These are phyloP conservation scores for Lyophyllum shimeji DNA, from an alignment of 768 basidiomycete genomes.

Conservation along the genomic window DNA sequence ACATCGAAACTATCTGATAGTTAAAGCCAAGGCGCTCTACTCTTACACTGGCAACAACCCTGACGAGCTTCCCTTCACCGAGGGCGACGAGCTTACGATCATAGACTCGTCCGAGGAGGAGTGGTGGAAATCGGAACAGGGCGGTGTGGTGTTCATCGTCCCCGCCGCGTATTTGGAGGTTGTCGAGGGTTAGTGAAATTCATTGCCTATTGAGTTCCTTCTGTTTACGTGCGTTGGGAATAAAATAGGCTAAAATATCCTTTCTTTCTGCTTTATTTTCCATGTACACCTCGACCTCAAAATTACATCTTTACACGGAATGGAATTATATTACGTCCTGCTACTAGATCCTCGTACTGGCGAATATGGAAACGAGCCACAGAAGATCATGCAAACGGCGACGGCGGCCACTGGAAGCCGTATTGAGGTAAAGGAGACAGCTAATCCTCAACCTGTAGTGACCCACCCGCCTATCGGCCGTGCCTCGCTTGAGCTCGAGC, in stretches of 20 bases:
- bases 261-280: conserved; percentile 56
- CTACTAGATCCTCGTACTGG: conserved; percentile 4
- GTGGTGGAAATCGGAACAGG: conserved; percentile 96
- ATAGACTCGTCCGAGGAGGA: conserved; percentile 82
- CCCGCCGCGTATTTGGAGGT: conserved; percentile 90
- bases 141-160: conserved; percentile 84
- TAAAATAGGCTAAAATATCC: conserved; percentile 78
- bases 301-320: conserved; percentile 31
- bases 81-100: conserved; percentile 76
- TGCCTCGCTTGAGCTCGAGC: conserved; percentile 8
- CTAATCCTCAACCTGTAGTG: neutral
- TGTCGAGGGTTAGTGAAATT: conserved; percentile 82
- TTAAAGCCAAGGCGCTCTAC: conserved; percentile 78
- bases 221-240: conserved; percentile 55
- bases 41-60: conserved; percentile 65
- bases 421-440: conserved; percentile 1
- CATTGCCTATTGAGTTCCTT: conserved; percentile 52
- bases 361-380: neutral
- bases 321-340: conserved; percentile 20
- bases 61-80: conserved; percentile 85
- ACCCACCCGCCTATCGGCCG: conserved; percentile 1
- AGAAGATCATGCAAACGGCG: neutral
- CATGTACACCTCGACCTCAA: conserved; percentile 39
- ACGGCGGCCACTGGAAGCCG: conserved; percentile 1
- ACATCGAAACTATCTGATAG: conserved; percentile 28